A percentile compares a stretch with the other conserved stretches of the same genome.
phyloP scores from a whole-genome alignment of 176 grass and related monocot genomes.

The Aegilops longissima region DNA sequence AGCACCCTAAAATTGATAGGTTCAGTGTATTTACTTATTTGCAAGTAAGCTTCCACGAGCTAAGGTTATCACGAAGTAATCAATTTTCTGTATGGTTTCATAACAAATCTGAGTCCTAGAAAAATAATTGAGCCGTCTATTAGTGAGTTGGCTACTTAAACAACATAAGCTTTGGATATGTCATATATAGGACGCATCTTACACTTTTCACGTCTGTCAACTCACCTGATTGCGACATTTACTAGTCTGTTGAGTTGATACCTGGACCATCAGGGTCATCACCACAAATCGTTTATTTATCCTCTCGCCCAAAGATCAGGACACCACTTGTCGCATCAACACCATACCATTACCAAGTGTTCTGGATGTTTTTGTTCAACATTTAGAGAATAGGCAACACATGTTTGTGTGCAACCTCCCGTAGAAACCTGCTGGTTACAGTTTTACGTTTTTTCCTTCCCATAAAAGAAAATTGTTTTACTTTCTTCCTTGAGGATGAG shows the following conservation, averaged over 20 bases:
- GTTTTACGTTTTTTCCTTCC: not conserved
- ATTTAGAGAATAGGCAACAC: not conserved
- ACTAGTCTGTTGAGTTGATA: not conserved
- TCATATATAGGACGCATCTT: slow-evolving; percentile 3
- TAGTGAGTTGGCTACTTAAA: not conserved
- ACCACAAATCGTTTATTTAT: not conserved
- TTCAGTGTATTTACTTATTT: not conserved
- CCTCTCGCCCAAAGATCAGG: not conserved
- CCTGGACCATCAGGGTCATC: not conserved
- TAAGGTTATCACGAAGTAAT: not conserved
- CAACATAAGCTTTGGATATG: not conserved
- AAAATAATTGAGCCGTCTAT: not conserved
- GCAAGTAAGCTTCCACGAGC: not conserved
- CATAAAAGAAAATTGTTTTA: not conserved
- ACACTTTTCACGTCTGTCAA: not conserved
- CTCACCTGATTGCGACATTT: not conserved
- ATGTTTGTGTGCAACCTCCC: not conserved
- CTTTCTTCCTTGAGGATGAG: not conserved
- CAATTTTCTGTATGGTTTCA: not conserved
- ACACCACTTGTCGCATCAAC: not conserved
- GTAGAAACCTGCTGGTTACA: not conserved
- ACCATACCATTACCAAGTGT: not conserved
- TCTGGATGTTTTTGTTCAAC: not conserved
- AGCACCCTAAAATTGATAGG: not conserved
- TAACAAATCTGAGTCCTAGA: not conserved